Conservation (phyloP, 2,329 filamentous ascomycete genomes). For the Aspergillus arachidicola region DNA sequence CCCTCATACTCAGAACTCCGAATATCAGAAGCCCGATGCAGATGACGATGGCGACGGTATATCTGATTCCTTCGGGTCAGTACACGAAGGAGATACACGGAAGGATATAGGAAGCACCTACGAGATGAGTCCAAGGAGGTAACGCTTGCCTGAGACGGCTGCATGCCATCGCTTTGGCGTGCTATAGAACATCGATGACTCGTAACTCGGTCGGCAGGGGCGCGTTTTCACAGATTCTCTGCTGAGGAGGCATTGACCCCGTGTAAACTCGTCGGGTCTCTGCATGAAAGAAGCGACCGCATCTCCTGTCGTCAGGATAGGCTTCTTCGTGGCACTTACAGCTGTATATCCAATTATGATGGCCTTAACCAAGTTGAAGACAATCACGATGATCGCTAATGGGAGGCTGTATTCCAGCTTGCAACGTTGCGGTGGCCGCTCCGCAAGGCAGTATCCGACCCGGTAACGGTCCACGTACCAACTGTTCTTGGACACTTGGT, state of each 20-base stretch:
- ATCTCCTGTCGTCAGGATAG: slow-evolving; percentile 40
- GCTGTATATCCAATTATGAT: neutral
- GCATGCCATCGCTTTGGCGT: neutral
- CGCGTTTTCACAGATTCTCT: neutral
- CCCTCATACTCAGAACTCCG: neutral
- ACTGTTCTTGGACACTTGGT: neutral
- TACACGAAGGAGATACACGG: neutral
- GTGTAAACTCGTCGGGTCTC: slow-evolving; percentile 32
- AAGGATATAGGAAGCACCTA: neutral
- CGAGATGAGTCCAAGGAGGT: neutral
- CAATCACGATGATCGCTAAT: slow-evolving; percentile 21
- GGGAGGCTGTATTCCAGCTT: slow-evolving; percentile 21
- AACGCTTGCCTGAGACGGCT: neutral
- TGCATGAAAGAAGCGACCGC: slow-evolving; percentile 41
- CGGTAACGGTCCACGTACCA: slow-evolving; percentile 7
- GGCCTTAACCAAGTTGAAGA: slow-evolving; percentile 22
- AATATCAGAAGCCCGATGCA: neutral
- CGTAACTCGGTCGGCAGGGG: neutral
- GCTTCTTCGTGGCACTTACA: slow-evolving; percentile 9
- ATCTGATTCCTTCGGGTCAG: neutral
- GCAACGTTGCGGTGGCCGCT: slow-evolving; percentile 23
- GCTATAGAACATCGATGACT: neutral
- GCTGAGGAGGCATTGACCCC: slow-evolving; percentile 25
- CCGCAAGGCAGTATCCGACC: slow-evolving; percentile 12
- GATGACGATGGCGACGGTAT: neutral